Conservation (phyloP, 2,329 filamentous ascomycete genomes). For the Elsinoe necatrix region DNA sequence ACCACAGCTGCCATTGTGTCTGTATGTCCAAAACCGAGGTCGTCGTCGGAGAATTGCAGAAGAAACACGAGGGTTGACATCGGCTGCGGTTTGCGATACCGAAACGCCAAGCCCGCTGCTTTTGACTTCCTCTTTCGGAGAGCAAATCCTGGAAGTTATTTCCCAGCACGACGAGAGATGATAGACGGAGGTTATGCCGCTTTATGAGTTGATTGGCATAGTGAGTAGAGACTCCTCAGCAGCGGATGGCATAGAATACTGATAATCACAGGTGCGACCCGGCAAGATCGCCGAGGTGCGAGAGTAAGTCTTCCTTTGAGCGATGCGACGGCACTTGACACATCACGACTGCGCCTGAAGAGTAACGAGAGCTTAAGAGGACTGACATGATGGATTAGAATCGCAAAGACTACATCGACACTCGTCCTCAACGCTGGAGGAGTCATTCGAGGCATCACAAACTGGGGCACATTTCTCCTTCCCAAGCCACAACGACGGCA, state of each 20-base stretch:
- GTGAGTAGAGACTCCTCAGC: constrained; percentile 46
- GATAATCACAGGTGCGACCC: constrained; percentile 65
- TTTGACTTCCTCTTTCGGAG: constrained; percentile 9
- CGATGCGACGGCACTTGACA: constrained; percentile 9
- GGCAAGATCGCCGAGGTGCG: constrained; percentile 84
- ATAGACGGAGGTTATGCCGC: constrained; percentile 7
- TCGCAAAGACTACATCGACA: constrained; percentile 75
- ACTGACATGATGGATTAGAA: constrained; percentile 45
- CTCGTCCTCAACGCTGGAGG: constrained; percentile 75
- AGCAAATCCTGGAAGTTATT: constrained; percentile 3
- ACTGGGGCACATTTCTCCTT: constrained; percentile 90
- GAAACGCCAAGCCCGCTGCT: constrained; percentile 10
- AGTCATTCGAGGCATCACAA: constrained; percentile 83
- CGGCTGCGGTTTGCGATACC: constrained; percentile 5
- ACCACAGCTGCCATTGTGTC: constrained; percentile 18
- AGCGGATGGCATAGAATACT: constrained; percentile 21
- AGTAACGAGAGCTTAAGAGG: background rate
- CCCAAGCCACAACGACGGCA: constrained; percentile 71
- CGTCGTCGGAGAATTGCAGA: background rate
- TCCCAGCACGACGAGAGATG: background rate
- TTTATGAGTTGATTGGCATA: constrained; percentile 96
- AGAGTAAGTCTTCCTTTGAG: constrained; percentile 57
- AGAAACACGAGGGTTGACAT: background rate
- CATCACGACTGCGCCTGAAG: constrained; percentile 15
- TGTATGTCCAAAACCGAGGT: background rate